A percentile compares a stretch with the other conserved stretches of the same genome.
Conservation (phyloP, 2,329 filamentous ascomycete species). For the Pseudogymnoascus sp. region DNA sequence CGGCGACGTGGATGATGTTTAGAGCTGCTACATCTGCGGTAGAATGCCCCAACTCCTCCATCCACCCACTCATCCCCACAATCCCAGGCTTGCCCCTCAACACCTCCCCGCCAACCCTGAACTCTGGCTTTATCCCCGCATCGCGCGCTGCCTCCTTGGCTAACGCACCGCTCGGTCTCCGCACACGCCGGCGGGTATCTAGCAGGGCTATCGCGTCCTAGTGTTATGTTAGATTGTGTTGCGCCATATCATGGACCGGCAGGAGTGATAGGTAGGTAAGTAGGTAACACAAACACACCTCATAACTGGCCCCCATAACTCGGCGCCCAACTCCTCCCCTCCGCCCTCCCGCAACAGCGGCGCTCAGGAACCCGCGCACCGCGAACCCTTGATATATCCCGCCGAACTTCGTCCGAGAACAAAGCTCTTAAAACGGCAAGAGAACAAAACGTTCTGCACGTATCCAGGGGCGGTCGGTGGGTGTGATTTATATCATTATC, state of each 20-base stretch:
- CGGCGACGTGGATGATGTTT: constrained; percentile 59
- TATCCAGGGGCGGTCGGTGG: too few species aligned
- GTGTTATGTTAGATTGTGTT: background rate
- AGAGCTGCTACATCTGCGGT: constrained; percentile 44
- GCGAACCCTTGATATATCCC: background rate
- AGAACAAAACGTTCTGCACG: too few species aligned
- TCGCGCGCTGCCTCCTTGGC: background rate
- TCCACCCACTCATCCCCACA: constrained; percentile 71
- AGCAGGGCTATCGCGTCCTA: background rate
- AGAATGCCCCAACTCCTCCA: constrained; percentile 67
- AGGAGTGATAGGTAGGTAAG: background rate
- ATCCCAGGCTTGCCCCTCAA: constrained; percentile 31
- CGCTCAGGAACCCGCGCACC: background rate
- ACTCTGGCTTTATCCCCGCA: background rate
- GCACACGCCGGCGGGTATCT: background rate
- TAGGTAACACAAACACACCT: background rate
- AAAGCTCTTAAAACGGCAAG: too few species aligned
- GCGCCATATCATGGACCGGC: background rate
- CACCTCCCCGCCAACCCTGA: background rate
- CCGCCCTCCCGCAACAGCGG: background rate
- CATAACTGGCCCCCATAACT: background rate
- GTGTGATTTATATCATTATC: background rate
- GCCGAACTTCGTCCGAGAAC: too few species aligned
- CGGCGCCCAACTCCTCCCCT: background rate
- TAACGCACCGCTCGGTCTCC: background rate